These are phyloP conservation scores for Leishmania gerbilli DNA, from an alignment of 208 protist genomes.

Conservation along the genomic window DNA sequence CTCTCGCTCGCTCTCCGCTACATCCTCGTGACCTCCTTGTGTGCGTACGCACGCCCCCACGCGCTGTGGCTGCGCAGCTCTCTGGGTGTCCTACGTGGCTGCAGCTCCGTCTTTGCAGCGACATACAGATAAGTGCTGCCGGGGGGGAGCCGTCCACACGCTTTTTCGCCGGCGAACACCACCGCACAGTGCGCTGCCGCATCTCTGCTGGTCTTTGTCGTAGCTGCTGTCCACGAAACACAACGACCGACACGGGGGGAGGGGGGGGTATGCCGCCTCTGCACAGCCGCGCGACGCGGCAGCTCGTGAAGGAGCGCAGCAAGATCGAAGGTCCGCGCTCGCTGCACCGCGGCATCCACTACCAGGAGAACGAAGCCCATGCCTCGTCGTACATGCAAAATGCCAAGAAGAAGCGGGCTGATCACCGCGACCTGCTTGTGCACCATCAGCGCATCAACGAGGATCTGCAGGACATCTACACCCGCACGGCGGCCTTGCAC, in stretches of 20 bases:
- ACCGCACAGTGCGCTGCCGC: background rate
- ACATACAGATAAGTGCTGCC: background rate
- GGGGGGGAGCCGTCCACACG: background rate
- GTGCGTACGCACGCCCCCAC: background rate
- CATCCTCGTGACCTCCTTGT: background rate
- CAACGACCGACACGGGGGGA: background rate
- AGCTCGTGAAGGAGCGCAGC: constrained; percentile 64
- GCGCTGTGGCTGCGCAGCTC: background rate
- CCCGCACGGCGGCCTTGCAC: constrained; percentile 76
- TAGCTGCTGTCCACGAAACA: background rate
- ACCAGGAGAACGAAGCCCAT: constrained; percentile 50
- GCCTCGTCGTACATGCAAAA: constrained; percentile 54
- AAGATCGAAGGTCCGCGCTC: constrained; percentile 65
- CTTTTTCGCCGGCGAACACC: background rate
- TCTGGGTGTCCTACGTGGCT: background rate
- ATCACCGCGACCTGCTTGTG: constrained; percentile 82
- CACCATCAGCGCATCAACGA: constrained; percentile 89
- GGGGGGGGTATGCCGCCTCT: constrained; percentile 67
- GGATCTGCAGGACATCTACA: constrained; percentile 80
- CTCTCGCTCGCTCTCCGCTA: background rate
- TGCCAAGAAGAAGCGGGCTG: constrained; percentile 34
- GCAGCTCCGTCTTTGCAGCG: background rate
- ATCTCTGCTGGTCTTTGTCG: no score
- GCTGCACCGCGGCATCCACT: constrained; percentile 88
- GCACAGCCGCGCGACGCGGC: constrained; percentile 67